phyloP scores from a whole-genome alignment of 2,329 filamentous ascomycete genomes.

The Curvularia sp. region DNA sequence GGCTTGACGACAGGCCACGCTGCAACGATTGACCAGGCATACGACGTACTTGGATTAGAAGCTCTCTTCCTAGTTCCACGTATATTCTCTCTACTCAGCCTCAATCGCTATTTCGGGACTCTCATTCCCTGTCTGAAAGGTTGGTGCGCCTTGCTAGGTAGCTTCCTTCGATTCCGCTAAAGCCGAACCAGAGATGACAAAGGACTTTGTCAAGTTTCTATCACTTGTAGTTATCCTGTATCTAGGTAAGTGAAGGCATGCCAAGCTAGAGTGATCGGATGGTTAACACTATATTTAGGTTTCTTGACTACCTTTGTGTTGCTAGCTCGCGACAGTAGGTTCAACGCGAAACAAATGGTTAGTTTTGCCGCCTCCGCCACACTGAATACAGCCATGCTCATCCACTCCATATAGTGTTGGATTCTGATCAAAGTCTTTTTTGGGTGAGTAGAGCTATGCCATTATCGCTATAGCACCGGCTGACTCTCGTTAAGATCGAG shows the following conservation, averaged over 20 bases:
- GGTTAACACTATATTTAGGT: slow-evolving; percentile 53
- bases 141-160: not conserved
- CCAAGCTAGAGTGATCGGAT: slow-evolving; percentile 5
- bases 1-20: slow-evolving; percentile 68
- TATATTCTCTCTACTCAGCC: slow-evolving; percentile 83
- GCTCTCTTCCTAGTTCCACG: slow-evolving; percentile 87
- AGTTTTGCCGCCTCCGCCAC: not conserved
- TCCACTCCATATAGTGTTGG: slow-evolving; percentile 59
- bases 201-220: slow-evolving; percentile 85
- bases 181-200: slow-evolving; percentile 75
- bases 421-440: slow-evolving; percentile 83
- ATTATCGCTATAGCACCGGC: not conserved
- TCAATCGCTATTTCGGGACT: slow-evolving; percentile 90
- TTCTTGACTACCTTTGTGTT: slow-evolving; percentile 88
- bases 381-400: slow-evolving; percentile 17
- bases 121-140: slow-evolving; percentile 83
- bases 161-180: not conserved
- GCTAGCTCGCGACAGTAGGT: slow-evolving; percentile 70
- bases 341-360: slow-evolving; percentile 68
- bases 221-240: slow-evolving; percentile 83
- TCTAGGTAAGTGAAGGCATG: slow-evolving; percentile 59
- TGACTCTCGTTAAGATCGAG: slow-evolving; percentile 57
- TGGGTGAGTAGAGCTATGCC: slow-evolving; percentile 54
- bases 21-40: slow-evolving; percentile 76
- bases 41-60: slow-evolving; percentile 88